Conservation (phyloP, 2,329 filamentous ascomycete genomes). For the Penicillium digitatum region DNA sequence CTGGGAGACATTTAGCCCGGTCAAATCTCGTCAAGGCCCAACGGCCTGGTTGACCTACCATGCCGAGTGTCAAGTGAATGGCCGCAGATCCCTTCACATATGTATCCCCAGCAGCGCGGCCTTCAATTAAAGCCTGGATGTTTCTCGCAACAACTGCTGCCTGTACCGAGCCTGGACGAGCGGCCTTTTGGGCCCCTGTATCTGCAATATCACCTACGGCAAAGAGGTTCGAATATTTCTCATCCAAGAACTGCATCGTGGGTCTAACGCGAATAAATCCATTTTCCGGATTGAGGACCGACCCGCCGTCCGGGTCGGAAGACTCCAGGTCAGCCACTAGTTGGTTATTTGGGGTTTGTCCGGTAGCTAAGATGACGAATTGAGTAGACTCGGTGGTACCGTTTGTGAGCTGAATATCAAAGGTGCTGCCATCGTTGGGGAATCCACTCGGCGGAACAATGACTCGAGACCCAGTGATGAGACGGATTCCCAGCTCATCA, state of each 20-base stretch:
- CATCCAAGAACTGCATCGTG: slow-evolving; percentile 34
- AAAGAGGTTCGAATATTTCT: slow-evolving; percentile 31
- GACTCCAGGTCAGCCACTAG: slow-evolving; percentile 35
- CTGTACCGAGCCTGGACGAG: slow-evolving; percentile 31
- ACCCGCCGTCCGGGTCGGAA: slow-evolving; percentile 10
- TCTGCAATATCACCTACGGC: slow-evolving; percentile 38
- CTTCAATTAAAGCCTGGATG: slow-evolving; percentile 33
- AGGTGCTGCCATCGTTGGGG: slow-evolving; percentile 22
- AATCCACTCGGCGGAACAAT: slow-evolving; percentile 28
- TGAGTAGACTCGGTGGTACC: slow-evolving; percentile 32
- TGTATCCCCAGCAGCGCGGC: slow-evolving; percentile 20
- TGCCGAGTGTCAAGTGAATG: slow-evolving; percentile 35
- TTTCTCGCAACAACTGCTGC: slow-evolving; percentile 34
- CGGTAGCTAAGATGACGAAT: slow-evolving; percentile 47
- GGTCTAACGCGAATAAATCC: slow-evolving; percentile 34
- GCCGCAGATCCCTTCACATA: slow-evolving; percentile 29
- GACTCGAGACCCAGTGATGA: slow-evolving; percentile 32
- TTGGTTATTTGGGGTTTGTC: slow-evolving; percentile 47
- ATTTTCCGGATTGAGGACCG: slow-evolving; percentile 34
- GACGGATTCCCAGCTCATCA: slow-evolving; percentile 31
- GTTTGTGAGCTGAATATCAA: slow-evolving; percentile 31
- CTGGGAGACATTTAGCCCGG: slow-evolving; percentile 17
- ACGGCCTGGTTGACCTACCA: slow-evolving; percentile 23
- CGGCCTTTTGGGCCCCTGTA: slow-evolving; percentile 36
- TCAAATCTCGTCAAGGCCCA: not conserved